These are phyloP conservation scores for Candida koratica DNA, from an alignment of 805 yeast genomes.

Conservation along the genomic window DNA sequence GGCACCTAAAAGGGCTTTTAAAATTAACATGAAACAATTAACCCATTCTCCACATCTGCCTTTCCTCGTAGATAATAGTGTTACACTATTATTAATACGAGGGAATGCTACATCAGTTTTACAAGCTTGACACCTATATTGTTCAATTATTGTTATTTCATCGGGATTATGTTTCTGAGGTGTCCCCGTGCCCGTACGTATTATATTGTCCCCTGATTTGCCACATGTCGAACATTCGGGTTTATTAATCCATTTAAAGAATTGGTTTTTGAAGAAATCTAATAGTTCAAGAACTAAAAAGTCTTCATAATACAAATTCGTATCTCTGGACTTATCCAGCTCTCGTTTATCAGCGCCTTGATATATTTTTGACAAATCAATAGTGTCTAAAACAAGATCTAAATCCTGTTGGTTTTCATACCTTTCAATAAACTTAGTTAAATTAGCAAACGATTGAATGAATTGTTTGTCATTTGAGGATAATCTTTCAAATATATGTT, in stretches of 20 bases:
- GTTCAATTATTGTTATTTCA: constrained; percentile 57
- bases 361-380: constrained; percentile 59
- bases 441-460: not conserved
- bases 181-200: constrained; percentile 28
- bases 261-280: constrained; percentile 60
- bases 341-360: constrained; percentile 55
- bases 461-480: constrained; percentile 1
- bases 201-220: constrained; percentile 33
- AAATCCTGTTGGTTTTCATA: constrained; percentile 16
- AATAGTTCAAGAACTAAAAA: constrained; percentile 31
- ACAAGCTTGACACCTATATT: constrained; percentile 60
- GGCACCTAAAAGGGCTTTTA: constrained; percentile 56
- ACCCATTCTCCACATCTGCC: constrained; percentile 99
- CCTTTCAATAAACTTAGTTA: constrained; percentile 4
- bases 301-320: constrained; percentile 31
- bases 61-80: constrained; percentile 53
- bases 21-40: constrained; percentile 67
- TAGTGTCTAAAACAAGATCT: constrained; percentile 56
- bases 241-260: constrained; percentile 79
- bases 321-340: constrained; percentile 15
- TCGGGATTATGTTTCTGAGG: constrained; percentile 39
- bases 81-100: constrained; percentile 65
- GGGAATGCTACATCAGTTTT: constrained; percentile 54
- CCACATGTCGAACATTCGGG: constrained; percentile 59
- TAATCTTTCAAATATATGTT: not conserved